Base-by-base conservation (phyloP, 2,329 filamentous ascomycete species). In the Paecilomyces niveus region DNA sequence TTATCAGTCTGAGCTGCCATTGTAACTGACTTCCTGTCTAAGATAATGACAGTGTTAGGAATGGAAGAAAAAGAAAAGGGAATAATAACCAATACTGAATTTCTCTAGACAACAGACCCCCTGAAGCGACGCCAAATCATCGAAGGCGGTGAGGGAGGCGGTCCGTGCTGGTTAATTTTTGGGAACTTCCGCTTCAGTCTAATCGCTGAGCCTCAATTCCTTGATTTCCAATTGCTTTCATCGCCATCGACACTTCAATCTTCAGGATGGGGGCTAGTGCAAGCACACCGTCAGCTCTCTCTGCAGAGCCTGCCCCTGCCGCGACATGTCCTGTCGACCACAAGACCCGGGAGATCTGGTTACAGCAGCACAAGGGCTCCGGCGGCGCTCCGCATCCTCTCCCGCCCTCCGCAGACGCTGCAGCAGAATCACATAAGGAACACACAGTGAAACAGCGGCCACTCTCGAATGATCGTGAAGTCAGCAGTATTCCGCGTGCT, bases 341-440 rank as follows among this genome's bases (percentile, higher is more conserved):
- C 77, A 89, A 90, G 68, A 89, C 91, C 56, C 88, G 94, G 67
- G 89, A 92, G 68, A 85, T 88, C 67, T 99, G 93, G 93, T 83
- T 97, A 74, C 84, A 70, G 77, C 81, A 73, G 60, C 75, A 69
- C 61, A 72, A 65, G 55, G 70, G 60, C 59, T 76, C 63, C 59
- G 76, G 63, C 26, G 68, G 68, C 33, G 57, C 67, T 65, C 74
- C 67, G 56, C 73, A 71, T 63, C 72, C 68, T 57, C 64, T 67
- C 21, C 65, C 68, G 54, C 62, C 65, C 57, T 62, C 64, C 58
- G 55, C 65, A 39, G 57, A 62, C 56, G 53, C 68, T 49, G 62
- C 66, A 32, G 67, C 68, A 54, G 63, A 57, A 62, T 70, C 63
- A 49, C 64, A 65, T 54, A 68, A 59, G 53, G 68, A 65, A 62